phyloP scores from a whole-genome alignment of 495 filamentous ascomycete species.

The Penicillium alfredii region DNA sequence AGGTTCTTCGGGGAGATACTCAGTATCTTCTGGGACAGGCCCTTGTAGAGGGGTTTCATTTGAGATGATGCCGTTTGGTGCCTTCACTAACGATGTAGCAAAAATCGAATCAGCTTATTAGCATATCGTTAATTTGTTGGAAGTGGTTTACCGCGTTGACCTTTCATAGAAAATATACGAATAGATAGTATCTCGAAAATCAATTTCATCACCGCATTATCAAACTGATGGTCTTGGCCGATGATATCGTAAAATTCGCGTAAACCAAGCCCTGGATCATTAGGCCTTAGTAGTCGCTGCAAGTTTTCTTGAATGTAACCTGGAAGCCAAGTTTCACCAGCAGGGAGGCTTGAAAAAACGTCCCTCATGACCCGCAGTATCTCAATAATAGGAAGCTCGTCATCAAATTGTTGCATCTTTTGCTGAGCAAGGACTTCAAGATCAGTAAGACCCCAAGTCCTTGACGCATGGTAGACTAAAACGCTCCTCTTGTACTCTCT shows the following conservation, averaged over 20 bases:
- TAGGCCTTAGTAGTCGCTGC: slow-evolving; percentile 1
- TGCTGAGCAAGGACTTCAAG: slow-evolving; percentile 8
- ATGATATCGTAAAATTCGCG: slow-evolving; percentile 3
- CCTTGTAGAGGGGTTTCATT: slow-evolving; percentile 1
- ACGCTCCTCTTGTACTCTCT: slow-evolving; percentile 13
- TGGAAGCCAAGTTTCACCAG: slow-evolving; percentile 9
- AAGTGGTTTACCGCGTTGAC: slow-evolving; percentile 1
- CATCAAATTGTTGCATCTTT: slow-evolving; percentile 5
- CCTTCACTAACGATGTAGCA: slow-evolving; percentile 2
- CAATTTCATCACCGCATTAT: slow-evolving; percentile 12
- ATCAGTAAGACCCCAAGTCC: slow-evolving; percentile 4
- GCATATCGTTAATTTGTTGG: slow-evolving; percentile 2
- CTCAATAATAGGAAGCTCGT: slow-evolving; percentile 3
- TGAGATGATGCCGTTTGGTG: slow-evolving; percentile 5
- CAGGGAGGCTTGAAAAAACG: slow-evolving; percentile 8
- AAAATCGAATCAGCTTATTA: slow-evolving; percentile 3
- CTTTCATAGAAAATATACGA: slow-evolving; percentile 9
- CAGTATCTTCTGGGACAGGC: slow-evolving; percentile 2
- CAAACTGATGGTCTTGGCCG: slow-evolving; percentile 7
- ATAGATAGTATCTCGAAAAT: slow-evolving; percentile 10
- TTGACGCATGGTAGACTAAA: slow-evolving; percentile 9
- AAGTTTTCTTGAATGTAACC: slow-evolving; percentile 8
- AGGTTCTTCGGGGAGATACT: slow-evolving; percentile 2
- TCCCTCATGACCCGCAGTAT: slow-evolving; percentile 5
- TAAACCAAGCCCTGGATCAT: slow-evolving; percentile 2